These are phyloP conservation scores for Colletotrichum sp. DNA, from an alignment of 2,329 filamentous ascomycete species.

Conservation along the genomic window DNA sequence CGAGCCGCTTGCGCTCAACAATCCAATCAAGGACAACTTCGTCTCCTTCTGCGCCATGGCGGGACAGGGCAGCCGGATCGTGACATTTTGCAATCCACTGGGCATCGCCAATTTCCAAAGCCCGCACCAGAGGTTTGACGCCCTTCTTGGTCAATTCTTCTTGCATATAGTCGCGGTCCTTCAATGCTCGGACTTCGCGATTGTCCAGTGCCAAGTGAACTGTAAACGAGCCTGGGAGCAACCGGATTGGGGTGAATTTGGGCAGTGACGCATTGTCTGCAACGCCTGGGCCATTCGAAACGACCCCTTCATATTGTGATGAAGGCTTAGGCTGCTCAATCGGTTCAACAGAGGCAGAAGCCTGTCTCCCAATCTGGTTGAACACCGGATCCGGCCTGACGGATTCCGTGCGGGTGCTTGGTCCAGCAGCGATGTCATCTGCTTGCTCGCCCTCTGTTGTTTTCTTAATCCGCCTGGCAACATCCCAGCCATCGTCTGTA, in stretches of 20 bases:
- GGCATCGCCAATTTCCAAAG: conserved; percentile 75
- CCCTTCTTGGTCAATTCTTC: conserved; percentile 72
- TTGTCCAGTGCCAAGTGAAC: conserved; percentile 76
- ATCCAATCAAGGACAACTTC: conserved; percentile 83
- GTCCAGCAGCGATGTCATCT: conserved; percentile 19
- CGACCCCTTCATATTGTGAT: conserved; percentile 39
- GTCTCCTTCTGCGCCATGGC: conserved; percentile 64
- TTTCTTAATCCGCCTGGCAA: conserved; percentile 68
- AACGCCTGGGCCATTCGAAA: conserved; percentile 41
- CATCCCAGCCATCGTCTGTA: conserved; percentile 80
- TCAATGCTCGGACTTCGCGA: conserved; percentile 75
- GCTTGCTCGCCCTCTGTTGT: conserved; percentile 36
- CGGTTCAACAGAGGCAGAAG: background rate
- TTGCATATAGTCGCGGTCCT: conserved; percentile 78
- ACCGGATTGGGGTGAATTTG: conserved; percentile 61
- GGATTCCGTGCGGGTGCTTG: background rate
- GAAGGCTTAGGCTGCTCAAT: conserved; percentile 25
- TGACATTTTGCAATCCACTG: conserved; percentile 80
- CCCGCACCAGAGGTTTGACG: conserved; percentile 68
- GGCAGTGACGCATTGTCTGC: conserved; percentile 41
- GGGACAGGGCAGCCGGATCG: conserved; percentile 59
- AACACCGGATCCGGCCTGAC: background rate
- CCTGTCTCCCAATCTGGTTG: background rate
- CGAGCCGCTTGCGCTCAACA: conserved; percentile 79
- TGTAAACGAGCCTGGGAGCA: conserved; percentile 71